A percentile compares a stretch with the other conserved stretches of the same genome.
Conservation (phyloP, 2,329 filamentous ascomycete genomes). For the Colletotrichum scovillei region DNA sequence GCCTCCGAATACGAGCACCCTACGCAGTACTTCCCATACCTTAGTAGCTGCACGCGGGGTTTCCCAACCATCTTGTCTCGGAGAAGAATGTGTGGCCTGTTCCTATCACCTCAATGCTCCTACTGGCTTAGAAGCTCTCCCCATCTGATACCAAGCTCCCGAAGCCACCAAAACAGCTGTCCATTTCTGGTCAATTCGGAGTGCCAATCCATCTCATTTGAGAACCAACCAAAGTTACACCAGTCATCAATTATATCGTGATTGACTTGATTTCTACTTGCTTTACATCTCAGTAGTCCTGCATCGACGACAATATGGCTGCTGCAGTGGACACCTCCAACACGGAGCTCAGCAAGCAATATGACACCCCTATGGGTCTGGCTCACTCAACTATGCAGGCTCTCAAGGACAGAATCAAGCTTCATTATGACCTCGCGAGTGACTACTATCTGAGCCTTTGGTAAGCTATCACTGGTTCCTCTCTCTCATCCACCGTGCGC, state of each 20-base stretch:
- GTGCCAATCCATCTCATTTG: not conserved
- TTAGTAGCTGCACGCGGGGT: not conserved
- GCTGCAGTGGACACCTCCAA: slow-evolving; percentile 20
- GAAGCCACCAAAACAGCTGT: not conserved
- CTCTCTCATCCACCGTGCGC: not conserved
- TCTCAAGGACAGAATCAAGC: slow-evolving; percentile 68
- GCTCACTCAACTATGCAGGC: slow-evolving; percentile 59
- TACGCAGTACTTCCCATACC: not conserved
- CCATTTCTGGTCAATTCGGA: not conserved
- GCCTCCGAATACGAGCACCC: not conserved
- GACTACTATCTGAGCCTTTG: slow-evolving; percentile 72
- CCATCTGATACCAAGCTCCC: not conserved
- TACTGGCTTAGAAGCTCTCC: not conserved
- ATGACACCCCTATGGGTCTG: slow-evolving; percentile 58
- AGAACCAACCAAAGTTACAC: not conserved
- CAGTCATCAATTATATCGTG: not conserved
- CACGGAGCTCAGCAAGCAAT: slow-evolving; percentile 55
- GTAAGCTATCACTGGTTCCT: slow-evolving; percentile 47
- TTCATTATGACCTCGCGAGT: slow-evolving; percentile 70
- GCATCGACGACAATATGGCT: slow-evolving; percentile 16
- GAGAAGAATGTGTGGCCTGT: not conserved
- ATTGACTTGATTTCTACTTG: not conserved
- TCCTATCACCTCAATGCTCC: not conserved
- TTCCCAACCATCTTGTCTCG: not conserved
- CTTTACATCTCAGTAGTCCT: not conserved